A percentile compares a stretch with the other conserved stretches of the same genome.
Conservation (phyloP, 1,139 yeast genomes). For the Yamadazyma pseudoaaseri region DNA sequence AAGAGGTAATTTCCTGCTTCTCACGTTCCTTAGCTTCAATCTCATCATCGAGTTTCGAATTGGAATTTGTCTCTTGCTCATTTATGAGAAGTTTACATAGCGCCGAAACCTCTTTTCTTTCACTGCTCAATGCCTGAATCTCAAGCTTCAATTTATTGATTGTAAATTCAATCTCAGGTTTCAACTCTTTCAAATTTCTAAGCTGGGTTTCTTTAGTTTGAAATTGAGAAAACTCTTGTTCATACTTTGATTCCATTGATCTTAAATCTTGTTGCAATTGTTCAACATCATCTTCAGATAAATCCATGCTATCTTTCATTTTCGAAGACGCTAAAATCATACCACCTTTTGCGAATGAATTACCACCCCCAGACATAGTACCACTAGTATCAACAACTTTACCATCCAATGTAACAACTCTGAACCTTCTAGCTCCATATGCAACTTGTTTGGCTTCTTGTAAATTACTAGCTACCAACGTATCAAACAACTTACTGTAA, state of each 20-base stretch:
- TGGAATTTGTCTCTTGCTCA: conserved; percentile 30
- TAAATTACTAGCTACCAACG: conserved; percentile 79
- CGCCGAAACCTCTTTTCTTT: conserved; percentile 41
- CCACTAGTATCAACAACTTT: conserved; percentile 93
- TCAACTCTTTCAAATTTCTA: conserved; percentile 56
- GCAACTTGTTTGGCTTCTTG: conserved; percentile 87
- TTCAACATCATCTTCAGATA: conserved; percentile 59
- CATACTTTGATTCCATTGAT: conserved; percentile 56
- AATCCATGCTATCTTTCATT: conserved; percentile 20
- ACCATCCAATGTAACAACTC: conserved; percentile 93
- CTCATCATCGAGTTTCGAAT: conserved; percentile 30
- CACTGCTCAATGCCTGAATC: conserved; percentile 55
- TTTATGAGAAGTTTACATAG: conserved; percentile 36
- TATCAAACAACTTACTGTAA: conserved; percentile 80
- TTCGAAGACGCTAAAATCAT: conserved; percentile 49
- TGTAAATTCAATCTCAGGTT: conserved; percentile 68
- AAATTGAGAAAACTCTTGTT: conserved; percentile 50
- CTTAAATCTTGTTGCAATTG: conserved; percentile 53
- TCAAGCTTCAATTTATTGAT: conserved; percentile 65
- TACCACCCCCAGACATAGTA: conserved; percentile 97
- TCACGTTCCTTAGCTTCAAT: conserved; percentile 37
- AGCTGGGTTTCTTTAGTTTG: conserved; percentile 62
- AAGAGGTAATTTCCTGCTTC: conserved; percentile 32
- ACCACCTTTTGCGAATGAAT: conserved; percentile 58
- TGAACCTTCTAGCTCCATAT: conserved; percentile 73